These are phyloP conservation scores for Millerozyma acaciae DNA, from an alignment of 805 yeast species.

Conservation along the genomic window DNA sequence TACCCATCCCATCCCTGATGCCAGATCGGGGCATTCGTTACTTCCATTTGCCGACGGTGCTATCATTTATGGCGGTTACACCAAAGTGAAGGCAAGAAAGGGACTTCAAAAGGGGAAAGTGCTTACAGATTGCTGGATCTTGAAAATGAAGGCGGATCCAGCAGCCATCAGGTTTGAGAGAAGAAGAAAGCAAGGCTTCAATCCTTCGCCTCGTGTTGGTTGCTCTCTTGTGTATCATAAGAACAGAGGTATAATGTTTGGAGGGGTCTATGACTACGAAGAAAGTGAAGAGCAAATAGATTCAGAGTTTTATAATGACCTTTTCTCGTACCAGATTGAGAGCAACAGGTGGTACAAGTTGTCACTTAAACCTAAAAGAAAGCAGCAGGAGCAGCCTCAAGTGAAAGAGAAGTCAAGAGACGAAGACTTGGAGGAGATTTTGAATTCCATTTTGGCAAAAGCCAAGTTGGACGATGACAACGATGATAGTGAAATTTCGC, in stretches of 20 bases:
- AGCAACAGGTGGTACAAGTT: slow-evolving; percentile 84
- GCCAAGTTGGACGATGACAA: slow-evolving; percentile 64
- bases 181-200: slow-evolving; percentile 82
- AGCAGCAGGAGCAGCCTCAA: slow-evolving; percentile 35
- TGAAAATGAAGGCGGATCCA: slow-evolving; percentile 83
- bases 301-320: slow-evolving; percentile 75
- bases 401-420: slow-evolving; percentile 57
- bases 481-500: slow-evolving; percentile 43
- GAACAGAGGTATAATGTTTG: slow-evolving; percentile 89
- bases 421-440: slow-evolving; percentile 75
- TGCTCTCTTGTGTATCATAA: slow-evolving; percentile 85
- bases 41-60: slow-evolving; percentile 80
- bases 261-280: slow-evolving; percentile 92
- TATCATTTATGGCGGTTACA: slow-evolving; percentile 86
- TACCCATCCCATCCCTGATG: slow-evolving; percentile 77
- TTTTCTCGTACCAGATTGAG: slow-evolving; percentile 80
- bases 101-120: slow-evolving; percentile 91
- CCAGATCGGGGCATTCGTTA: slow-evolving; percentile 90
- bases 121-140: slow-evolving; percentile 77
- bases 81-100: slow-evolving; percentile 85
- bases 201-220: slow-evolving; percentile 93
- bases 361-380: slow-evolving; percentile 57
- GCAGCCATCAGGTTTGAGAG: slow-evolving; percentile 82
- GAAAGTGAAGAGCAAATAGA: slow-evolving; percentile 92
- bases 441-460: slow-evolving; percentile 68